Base-by-base conservation (phyloP, 805 yeast genomes). In the Spathaspora girioi region DNA sequence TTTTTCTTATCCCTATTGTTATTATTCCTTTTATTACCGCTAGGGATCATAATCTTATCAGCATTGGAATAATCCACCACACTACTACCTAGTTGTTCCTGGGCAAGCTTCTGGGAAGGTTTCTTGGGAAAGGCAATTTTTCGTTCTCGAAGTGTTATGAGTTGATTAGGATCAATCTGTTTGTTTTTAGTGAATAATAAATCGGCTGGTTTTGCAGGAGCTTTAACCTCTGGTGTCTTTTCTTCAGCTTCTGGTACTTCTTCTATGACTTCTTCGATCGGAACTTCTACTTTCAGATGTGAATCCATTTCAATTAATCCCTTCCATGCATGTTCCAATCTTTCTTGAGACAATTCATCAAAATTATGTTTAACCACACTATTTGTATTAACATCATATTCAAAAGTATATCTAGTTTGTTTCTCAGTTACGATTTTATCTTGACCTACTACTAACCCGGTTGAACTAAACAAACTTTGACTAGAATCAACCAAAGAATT, bases 11-110 rank as follows among this genome's bases (percentile, higher is more conserved):
- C 58, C 11, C 59, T 51, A 32, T 56, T 60, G 15, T 49, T 51
- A n/a, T 56, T 55, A 41, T 17, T 56, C 43, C 43, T 56, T 32
- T 32, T 43, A 29, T 50, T 32, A 40, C 46, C 26, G 14, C 18
- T 35, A n/a, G 38, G 38, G 10, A 62, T 61, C 52, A 81, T 62
- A 12, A 80, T 67, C 50, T 73, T 78, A 29, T 74, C 73, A 14
- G 77, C 73, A 32, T 63, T 71, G 0, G 65, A 57, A 54, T 80
- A 82, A 58, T 82, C 83, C 45, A 81, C 60, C 6, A 23, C 26
- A 6, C 26, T 23, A 65, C 64, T 11, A 68, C 66, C 32, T 12
- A 53, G 61, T 7, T 47, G 51, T 14, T 48, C 50, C 7, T 41
- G 29, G 4, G 14, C 32, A 9, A 29, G 14, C 14, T 15, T 3